Evolutionary conservation across 1,284 basidiomycete species (phyloP).

Genomic region (Pyrrhoderma lamaoense): DNA sequence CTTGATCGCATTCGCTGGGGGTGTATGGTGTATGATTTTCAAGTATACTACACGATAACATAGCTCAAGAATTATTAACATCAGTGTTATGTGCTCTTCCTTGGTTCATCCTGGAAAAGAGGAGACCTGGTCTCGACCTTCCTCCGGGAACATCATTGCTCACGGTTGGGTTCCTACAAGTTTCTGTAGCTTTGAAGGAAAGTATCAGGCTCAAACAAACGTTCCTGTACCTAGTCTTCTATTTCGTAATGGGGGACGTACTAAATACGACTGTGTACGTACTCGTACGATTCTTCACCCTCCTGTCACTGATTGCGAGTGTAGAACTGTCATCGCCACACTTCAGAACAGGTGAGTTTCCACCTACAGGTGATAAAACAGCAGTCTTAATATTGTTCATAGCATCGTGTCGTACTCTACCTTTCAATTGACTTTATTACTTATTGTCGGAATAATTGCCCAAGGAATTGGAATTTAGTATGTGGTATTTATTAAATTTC

Average conservation of each 20-base stretch:
- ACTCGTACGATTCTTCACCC: neutral
- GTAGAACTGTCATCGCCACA: conserved; percentile 69
- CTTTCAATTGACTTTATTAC: conserved; percentile 56
- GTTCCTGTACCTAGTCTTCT: conserved; percentile 67
- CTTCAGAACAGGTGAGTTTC: conserved; percentile 61
- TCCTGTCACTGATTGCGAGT: neutral
- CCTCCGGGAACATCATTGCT: conserved; percentile 57
- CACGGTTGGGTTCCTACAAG: conserved; percentile 67
- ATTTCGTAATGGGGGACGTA: conserved; percentile 74
- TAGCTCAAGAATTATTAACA: neutral
- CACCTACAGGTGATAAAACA: neutral
- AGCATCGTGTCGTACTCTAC: conserved; percentile 62
- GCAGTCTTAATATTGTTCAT: conserved; percentile 1
- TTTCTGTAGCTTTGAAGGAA: conserved; percentile 58
- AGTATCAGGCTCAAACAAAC: conserved; percentile 70
- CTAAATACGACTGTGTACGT: conserved; percentile 68
- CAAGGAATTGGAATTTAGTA: conserved; percentile 74
- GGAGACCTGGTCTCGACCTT: conserved; percentile 56
- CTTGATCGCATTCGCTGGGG: conserved; percentile 69
- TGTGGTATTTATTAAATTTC: conserved; percentile 24
- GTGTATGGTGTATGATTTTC: conserved; percentile 54
- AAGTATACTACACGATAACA: conserved; percentile 2
- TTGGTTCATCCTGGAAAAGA: conserved; percentile 70
- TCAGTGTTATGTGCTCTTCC: conserved; percentile 65
- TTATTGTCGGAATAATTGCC: conserved; percentile 70